Evolutionary conservation across 2,329 filamentous ascomycete genomes (phyloP), one percentile per base, ranked within the genome.

Genomic region (Botrytis squamosa): DNA sequence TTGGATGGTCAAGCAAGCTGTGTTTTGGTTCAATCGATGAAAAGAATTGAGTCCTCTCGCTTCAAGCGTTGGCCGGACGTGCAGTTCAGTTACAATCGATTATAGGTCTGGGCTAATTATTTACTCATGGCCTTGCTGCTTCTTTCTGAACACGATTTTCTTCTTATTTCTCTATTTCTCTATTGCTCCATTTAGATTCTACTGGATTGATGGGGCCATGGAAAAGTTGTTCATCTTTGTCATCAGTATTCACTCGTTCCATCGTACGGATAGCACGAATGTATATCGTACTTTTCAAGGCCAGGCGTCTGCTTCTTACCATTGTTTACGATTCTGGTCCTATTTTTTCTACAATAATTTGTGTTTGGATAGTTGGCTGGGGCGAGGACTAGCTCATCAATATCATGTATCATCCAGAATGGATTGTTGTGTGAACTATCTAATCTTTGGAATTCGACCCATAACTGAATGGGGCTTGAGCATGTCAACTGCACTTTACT

Each of bases 171-270:
- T 49, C 20, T 25, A 12, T 52, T 52, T 12, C 22, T 49, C 20
- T 10, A 25, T 49, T 49, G 46, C 46, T 14, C 10, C 46, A 5
- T 52, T 52, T 14, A 52, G 9, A 52, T 52, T 4, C 6, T 25
- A 25, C 22, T n/a, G 22, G 6, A 52, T n/a, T 25, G 9, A 49
- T 49, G 22, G 1, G 3, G 0, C 0, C 0, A 49, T 9, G 46
- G 25, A 49, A 9, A 49, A 49, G 9, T 49, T 49, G 22, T 25
- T 52, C 22, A 52, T 52, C 22, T n/a, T 52, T 14, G 1, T 52
- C 4, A 52, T n/a, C 49, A 14, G 4, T 12, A 52, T 52, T 14
- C 4, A 52, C 4, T n/a, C 14, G 16, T 25, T 52, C 49, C 22
- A 22, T 25, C 0, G 22, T 52, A 12, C 49, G 22, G 22, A 4